Percentiles rank a stretch among this genome's conserved stretches.
phyloP scores from a whole-genome alignment of 495 filamentous ascomycete genomes.

The Margaritispora aquatica region DNA sequence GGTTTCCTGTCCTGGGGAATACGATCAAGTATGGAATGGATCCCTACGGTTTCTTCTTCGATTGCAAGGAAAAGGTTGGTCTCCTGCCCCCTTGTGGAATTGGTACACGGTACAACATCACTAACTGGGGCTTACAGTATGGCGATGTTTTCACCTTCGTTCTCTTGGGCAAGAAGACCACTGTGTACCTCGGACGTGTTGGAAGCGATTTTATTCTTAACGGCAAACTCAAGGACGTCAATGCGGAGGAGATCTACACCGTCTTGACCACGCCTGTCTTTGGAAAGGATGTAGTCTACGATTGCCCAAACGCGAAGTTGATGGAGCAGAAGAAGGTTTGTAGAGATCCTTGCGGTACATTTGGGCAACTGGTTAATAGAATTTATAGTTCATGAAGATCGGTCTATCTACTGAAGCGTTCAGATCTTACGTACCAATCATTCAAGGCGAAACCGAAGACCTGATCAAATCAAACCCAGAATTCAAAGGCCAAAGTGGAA shows the following conservation, averaged over 20 bases:
- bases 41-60: slow-evolving; percentile 70
- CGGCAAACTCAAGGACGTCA: slow-evolving; percentile 74
- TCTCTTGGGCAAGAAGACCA: slow-evolving; percentile 68
- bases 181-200: slow-evolving; percentile 67
- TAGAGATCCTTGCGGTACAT: not conserved
- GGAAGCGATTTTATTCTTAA: slow-evolving; percentile 87
- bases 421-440: slow-evolving; percentile 70
- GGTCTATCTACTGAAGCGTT: slow-evolving; percentile 74
- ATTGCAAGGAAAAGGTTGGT: slow-evolving; percentile 60
- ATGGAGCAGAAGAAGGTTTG: slow-evolving; percentile 71
- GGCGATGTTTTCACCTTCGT: slow-evolving; percentile 79
- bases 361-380: not conserved
- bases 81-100: not conserved
- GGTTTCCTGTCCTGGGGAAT: slow-evolving; percentile 73
- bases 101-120: too few relatives aligned
- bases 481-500: slow-evolving; percentile 63
- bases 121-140: slow-evolving; percentile 42
- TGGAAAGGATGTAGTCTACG: slow-evolving; percentile 80
- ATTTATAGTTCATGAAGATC: slow-evolving; percentile 70
- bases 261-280: slow-evolving; percentile 82
- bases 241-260: slow-evolving; percentile 76
- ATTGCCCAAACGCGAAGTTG: slow-evolving; percentile 79
- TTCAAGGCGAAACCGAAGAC: slow-evolving; percentile 65
- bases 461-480: slow-evolving; percentile 58
- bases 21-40: slow-evolving; percentile 80